phyloP scores from a whole-genome alignment of 441 rosid species.

The Eutrema salsugineum region DNA sequence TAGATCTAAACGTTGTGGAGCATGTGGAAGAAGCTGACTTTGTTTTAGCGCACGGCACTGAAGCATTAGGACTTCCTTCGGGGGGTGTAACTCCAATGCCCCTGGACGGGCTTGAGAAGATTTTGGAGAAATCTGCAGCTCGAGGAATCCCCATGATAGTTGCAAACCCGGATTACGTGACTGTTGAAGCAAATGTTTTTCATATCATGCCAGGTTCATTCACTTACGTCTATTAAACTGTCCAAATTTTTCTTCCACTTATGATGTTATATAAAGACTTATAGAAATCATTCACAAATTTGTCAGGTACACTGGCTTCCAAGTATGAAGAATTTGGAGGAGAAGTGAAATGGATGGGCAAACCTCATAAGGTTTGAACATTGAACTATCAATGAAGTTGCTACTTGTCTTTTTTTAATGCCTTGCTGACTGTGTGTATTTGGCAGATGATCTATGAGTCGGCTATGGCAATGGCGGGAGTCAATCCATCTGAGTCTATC shows the following conservation, averaged over 20 bases:
- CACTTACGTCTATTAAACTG: neutral
- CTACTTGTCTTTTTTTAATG: neutral
- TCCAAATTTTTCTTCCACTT: neutral
- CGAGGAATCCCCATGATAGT: slow-evolving; percentile 84
- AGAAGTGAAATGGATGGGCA: slow-evolving; percentile 97
- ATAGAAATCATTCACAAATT: neutral
- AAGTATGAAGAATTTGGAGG: slow-evolving; percentile 87
- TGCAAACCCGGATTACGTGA: slow-evolving; percentile 89
- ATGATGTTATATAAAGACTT: neutral
- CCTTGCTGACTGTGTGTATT: neutral
- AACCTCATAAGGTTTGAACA: slow-evolving; percentile 65
- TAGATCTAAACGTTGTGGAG: slow-evolving; percentile 69
- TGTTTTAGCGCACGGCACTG: slow-evolving; percentile 75
- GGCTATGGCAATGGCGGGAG: slow-evolving; percentile 70
- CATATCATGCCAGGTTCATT: slow-evolving; percentile 85
- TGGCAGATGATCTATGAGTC: slow-evolving; percentile 76
- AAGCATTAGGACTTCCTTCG: slow-evolving; percentile 61
- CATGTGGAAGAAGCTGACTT: slow-evolving; percentile 82
- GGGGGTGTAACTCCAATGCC: slow-evolving; percentile 51
- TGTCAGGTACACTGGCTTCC: slow-evolving; percentile 67
- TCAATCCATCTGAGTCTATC: slow-evolving; percentile 52
- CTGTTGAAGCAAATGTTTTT: slow-evolving; percentile 83
- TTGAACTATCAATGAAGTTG: neutral
- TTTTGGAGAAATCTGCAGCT: slow-evolving; percentile 68
- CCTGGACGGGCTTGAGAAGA: slow-evolving; percentile 71